Percentiles rank a stretch among this genome's conserved stretches.
phyloP scores from a whole-genome alignment of 23 red algal genomes.

The Gracilariopsis chorda region DNA sequence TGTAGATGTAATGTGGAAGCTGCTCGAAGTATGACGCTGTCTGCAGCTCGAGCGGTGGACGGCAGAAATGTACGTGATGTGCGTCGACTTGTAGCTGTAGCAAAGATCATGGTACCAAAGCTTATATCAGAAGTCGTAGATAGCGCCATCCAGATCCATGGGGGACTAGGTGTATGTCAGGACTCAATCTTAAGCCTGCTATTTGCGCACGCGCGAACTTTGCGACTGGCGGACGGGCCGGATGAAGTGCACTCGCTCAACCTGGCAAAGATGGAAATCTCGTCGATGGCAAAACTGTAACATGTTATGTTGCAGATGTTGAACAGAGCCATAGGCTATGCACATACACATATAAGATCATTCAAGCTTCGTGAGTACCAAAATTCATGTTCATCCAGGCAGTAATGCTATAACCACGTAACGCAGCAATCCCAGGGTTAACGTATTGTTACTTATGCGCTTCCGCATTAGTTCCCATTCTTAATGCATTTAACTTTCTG shows the following conservation, averaged over 20 bases:
- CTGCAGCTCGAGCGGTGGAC: slow-evolving; percentile 39
- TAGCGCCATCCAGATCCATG: slow-evolving; percentile 74
- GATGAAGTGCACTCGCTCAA: slow-evolving; percentile 78
- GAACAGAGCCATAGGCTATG: too few relatives aligned
- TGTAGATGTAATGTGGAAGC: slow-evolving; percentile 67
- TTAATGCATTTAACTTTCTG: too few relatives aligned
- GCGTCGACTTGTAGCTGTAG: slow-evolving; percentile 45
- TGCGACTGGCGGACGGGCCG: slow-evolving; percentile 91
- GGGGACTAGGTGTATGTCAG: slow-evolving; percentile 79
- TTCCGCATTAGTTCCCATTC: too few relatives aligned
- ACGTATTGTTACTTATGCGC: too few relatives aligned
- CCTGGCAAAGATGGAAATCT: slow-evolving; percentile 36
- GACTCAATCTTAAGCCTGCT: slow-evolving; percentile 66
- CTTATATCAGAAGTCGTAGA: slow-evolving; percentile 66
- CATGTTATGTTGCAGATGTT: too few relatives aligned
- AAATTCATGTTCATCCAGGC: too few relatives aligned
- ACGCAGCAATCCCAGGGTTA: too few relatives aligned
- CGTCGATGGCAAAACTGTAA: slow-evolving; percentile 2
- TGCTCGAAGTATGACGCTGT: slow-evolving; percentile 4
- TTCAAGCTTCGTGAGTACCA: too few relatives aligned
- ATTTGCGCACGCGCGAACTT: slow-evolving; percentile 56
- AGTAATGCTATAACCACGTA: too few relatives aligned
- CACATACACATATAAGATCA: too few relatives aligned
- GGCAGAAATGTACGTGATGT: slow-evolving; percentile 6
- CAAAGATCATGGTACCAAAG: slow-evolving; percentile 66